Conservation (phyloP, 257 asterid species). For the Solanum lycopersicoides region DNA sequence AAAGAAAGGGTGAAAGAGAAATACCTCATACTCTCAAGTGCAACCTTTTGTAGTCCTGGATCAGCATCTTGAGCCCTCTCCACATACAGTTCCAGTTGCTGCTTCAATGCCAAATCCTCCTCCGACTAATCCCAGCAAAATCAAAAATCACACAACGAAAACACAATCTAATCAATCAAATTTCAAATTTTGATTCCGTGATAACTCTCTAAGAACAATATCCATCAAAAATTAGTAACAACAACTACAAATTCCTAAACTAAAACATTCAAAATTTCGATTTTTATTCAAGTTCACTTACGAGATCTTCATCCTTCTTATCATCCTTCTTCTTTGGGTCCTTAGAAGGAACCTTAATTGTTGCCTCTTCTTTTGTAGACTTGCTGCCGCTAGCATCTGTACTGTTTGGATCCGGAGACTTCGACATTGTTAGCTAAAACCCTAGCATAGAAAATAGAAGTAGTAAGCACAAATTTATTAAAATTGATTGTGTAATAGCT, state of each 20-base stretch:
- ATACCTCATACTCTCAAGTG: conserved; percentile 91
- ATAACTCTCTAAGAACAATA: neutral
- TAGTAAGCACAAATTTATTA: neutral
- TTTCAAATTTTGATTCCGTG: neutral
- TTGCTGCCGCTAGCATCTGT: conserved; percentile 33
- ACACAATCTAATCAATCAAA: neutral
- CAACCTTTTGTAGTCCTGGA: conserved; percentile 78
- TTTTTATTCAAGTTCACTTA: conserved; percentile 14
- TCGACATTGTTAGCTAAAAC: conserved; percentile 14
- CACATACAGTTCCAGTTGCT: conserved; percentile 84
- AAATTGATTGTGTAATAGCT: neutral
- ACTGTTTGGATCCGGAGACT: conserved; percentile 29
- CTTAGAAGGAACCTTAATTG: conserved; percentile 51
- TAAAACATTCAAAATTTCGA: neutral
- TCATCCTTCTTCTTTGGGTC: conserved; percentile 92
- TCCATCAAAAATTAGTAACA: neutral
- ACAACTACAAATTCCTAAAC: neutral
- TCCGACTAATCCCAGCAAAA: conserved; percentile 48
- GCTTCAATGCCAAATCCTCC: conserved; percentile 88
- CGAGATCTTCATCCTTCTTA: conserved; percentile 93
- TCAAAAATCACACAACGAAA: neutral
- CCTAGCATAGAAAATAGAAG: conserved; percentile 4
- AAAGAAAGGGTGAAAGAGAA: neutral
- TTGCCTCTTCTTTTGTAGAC: conserved; percentile 39
- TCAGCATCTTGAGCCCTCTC: conserved; percentile 86